Base-by-base conservation (phyloP, 2,329 filamentous ascomycete species). In the Aspergillus persii region DNA sequence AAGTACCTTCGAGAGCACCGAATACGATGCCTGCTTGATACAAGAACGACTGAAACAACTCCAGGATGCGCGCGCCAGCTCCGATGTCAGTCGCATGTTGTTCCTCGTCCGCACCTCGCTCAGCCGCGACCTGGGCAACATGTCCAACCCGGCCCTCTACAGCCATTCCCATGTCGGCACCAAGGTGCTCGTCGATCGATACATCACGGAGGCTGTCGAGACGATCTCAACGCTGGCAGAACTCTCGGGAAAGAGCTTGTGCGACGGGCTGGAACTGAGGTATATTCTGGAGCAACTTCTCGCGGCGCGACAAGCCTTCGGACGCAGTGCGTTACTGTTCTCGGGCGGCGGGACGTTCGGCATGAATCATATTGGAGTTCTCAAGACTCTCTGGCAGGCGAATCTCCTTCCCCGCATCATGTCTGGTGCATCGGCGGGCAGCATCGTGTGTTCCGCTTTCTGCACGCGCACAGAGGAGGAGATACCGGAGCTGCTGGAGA, bases 301-400 rank as follows among this genome's bases (percentile, higher is more conserved):
- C 50, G 84, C 86, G 57, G 85, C 90, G 1, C 85, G 91, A 44
- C 90, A 93, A 69, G 89, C 90, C 39, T 96, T 92, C 69, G 92
- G 92, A n/a, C 84, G 92, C 62, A 95, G 89, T 63, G 92, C 91
- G 0, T 78, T 96, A 53, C 80, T 96, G 8, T 80, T 96, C 8
- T 96, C 92, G 4, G 92, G 92, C 7, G 92, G 92, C 2, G 92
- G 89, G 1, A 95, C 92, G 0, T 92, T 96, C 76, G 92, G 92
- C 46, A 96, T 96, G 90, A 90, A 90, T 60, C 92, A 96, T 72
- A 89, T 96, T 56, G 92, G 92, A 1, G 92, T 96, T 2, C 79
- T 96, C 56, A 96, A 96, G 74, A 84, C 89, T 3, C 81, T 96
- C 2, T 92, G 88, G 73, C 87, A 95, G 69, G 83, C 85, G 3